phyloP scores from a whole-genome alignment of 2,329 filamentous ascomycete species.

The Hypoxylon rubiginosum region DNA sequence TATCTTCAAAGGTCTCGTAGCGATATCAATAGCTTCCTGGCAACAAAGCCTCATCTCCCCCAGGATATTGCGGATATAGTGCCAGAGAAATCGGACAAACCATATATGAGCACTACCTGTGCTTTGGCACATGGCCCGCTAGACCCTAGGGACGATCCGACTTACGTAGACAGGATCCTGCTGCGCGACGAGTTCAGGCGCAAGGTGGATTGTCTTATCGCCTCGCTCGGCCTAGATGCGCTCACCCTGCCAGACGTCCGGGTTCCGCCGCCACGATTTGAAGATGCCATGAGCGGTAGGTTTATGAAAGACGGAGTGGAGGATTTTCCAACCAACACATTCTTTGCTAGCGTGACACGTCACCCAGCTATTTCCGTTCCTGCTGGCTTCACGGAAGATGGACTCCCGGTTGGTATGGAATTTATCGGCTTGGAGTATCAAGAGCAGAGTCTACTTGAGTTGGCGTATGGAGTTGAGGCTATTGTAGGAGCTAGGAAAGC shows the following conservation, averaged over 20 bases:
- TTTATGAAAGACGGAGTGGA: constrained; percentile 42
- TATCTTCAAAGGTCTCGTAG: constrained; percentile 46
- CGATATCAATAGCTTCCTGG: constrained; percentile 51
- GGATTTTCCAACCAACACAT: constrained; percentile 54
- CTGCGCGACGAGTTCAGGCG: constrained; percentile 49
- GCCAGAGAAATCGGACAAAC: constrained; percentile 28
- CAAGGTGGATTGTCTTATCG: constrained; percentile 48
- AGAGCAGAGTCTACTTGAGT: constrained; percentile 40
- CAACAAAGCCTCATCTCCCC: constrained; percentile 55
- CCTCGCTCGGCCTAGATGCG: constrained; percentile 50
- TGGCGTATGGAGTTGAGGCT: constrained; percentile 29
- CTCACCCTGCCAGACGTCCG: constrained; percentile 53
- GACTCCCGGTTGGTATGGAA: constrained; percentile 50
- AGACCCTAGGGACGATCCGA: constrained; percentile 47
- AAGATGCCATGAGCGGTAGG: constrained; percentile 49
- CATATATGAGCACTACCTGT: constrained; percentile 43
- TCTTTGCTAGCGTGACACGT: constrained; percentile 51
- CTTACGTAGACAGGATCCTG: constrained; percentile 47
- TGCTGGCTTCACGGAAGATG: constrained; percentile 49
- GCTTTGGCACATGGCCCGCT: constrained; percentile 42
- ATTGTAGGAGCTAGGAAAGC: not conserved
- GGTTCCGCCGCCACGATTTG: constrained; percentile 51
- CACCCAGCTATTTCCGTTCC: constrained; percentile 54
- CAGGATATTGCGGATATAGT: constrained; percentile 42
- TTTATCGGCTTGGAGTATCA: constrained; percentile 45